A percentile compares a stretch with the other conserved stretches of the same genome.
Conservation (phyloP, 2,329 filamentous ascomycete genomes). For the Arthrobotrys musiformis region DNA sequence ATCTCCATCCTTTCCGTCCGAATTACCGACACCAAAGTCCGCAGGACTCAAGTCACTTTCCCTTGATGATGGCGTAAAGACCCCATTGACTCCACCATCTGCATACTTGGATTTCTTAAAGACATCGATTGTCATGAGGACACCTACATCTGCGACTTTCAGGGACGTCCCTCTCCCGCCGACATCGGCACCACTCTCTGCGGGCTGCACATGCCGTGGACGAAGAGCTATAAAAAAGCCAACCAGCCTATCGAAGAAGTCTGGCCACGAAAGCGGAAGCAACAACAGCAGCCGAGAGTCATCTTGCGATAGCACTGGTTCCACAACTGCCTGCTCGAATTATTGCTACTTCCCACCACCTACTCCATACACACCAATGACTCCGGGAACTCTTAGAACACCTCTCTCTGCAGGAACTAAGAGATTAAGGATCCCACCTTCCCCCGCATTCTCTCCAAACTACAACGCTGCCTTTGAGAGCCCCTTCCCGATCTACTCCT, state of each 20-base stretch:
- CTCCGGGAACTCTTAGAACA: constrained; percentile 71
- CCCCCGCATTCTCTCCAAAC: constrained; percentile 72
- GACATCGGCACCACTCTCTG: constrained; percentile 62
- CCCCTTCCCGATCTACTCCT: constrained; percentile 68
- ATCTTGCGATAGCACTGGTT: constrained; percentile 68
- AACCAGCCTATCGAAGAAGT: constrained; percentile 17
- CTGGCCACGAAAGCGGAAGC: constrained; percentile 60
- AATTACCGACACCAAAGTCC: constrained; percentile 47
- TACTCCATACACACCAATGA: constrained; percentile 69
- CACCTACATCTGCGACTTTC: constrained; percentile 68
- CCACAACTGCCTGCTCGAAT: constrained; percentile 66
- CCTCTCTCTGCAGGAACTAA: constrained; percentile 68
- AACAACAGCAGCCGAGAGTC: constrained; percentile 64
- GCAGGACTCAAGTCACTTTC: constrained; percentile 50
- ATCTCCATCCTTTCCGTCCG: constrained; percentile 47
- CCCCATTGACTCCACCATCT: constrained; percentile 87
- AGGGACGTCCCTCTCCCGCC: constrained; percentile 66
- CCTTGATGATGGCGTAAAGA: constrained; percentile 72
- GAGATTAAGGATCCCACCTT: constrained; percentile 80
- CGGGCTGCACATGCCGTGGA: constrained; percentile 65
- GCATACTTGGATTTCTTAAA: constrained; percentile 95
- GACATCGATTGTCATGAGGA: constrained; percentile 79
- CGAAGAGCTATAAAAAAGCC: constrained; percentile 64
- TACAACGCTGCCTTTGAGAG: constrained; percentile 72
- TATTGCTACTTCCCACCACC: constrained; percentile 68